A percentile compares a stretch with the other conserved stretches of the same genome.
Conservation (phyloP, 192 early-diverging fungal genomes). For the Entomortierella beljakovae region DNA sequence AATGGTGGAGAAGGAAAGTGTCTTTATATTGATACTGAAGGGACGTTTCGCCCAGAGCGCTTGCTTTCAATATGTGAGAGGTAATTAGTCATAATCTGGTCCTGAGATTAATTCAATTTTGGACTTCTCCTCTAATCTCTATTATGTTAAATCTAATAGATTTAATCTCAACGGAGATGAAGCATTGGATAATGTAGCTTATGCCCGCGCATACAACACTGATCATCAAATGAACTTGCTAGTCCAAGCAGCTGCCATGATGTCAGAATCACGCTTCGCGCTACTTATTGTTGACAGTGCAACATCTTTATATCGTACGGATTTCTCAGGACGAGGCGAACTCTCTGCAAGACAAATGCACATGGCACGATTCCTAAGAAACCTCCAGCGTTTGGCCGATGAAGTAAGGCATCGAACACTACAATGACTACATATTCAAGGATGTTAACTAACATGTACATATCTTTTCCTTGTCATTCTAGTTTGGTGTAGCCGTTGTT, state of each 20-base stretch:
- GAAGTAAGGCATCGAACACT: conserved; percentile 70
- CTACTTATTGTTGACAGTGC: conserved; percentile 94
- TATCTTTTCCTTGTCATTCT: background rate
- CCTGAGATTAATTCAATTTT: too few species aligned
- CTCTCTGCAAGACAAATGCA: conserved; percentile 96
- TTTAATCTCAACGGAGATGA: conserved; percentile 82
- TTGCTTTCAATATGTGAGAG: conserved; percentile 87
- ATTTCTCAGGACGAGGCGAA: conserved; percentile 96
- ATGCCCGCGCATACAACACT: conserved; percentile 94
- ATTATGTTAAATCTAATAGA: too few species aligned
- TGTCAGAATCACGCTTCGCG: conserved; percentile 86
- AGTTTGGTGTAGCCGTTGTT: conserved; percentile 97
- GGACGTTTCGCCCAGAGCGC: conserved; percentile 94
- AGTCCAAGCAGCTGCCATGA: conserved; percentile 89
- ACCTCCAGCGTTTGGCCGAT: conserved; percentile 88
- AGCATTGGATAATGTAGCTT: conserved; percentile 94
- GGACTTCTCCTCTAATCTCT: too few species aligned
- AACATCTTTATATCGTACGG: conserved; percentile 95
- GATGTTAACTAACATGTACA: background rate
- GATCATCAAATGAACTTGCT: conserved; percentile 94
- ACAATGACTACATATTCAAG: background rate
- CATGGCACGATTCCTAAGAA: conserved; percentile 89
- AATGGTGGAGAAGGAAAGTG: conserved; percentile 96
- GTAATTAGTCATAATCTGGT: too few species aligned
- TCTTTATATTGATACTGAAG: conserved; percentile 97